Evolutionary conservation across 2,329 filamentous ascomycete genomes (phyloP).

Genomic region (Fusarium mangiferae): DNA sequence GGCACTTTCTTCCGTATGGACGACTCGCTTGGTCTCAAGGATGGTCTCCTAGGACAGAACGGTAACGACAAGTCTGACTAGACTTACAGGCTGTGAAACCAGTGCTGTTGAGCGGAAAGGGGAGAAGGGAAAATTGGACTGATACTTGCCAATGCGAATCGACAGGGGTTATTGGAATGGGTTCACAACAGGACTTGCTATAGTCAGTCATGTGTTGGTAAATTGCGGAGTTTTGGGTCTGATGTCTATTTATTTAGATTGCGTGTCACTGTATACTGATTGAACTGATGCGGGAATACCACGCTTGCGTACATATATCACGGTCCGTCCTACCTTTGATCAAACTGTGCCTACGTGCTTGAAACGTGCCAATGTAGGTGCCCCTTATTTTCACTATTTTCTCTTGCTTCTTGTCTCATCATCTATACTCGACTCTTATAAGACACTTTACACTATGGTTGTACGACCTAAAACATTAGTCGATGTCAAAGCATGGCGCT

Average conservation of each 20-base stretch:
- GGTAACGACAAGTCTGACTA: constrained; percentile 52
- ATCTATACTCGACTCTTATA: not conserved
- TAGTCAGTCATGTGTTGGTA: constrained; percentile 4
- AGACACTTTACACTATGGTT: not conserved
- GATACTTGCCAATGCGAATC: not conserved
- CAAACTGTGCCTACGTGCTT: not conserved
- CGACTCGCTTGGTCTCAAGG: constrained; percentile 68
- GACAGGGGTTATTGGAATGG: constrained; percentile 21
- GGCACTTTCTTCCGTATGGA: constrained; percentile 72
- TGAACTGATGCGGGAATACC: constrained; percentile 18
- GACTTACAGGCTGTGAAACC: not conserved
- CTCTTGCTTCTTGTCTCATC: not conserved
- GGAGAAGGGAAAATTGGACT: not conserved
- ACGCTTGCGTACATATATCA: constrained; percentile 31
- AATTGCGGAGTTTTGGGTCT: constrained; percentile 43
- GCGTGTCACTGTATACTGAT: constrained; percentile 32
- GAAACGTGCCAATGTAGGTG: too few relatives aligned
- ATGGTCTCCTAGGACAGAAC: constrained; percentile 67
- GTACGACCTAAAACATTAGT: not conserved
- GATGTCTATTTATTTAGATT: constrained; percentile 22
- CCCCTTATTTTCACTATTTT: not conserved
- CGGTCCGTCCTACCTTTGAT: not conserved
- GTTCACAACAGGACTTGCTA: constrained; percentile 6
- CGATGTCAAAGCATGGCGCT: not conserved
- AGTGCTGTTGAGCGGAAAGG: not conserved